These are phyloP conservation scores for Rosa hybrid DNA, from an alignment of 331 rosid species.

Conservation along the genomic window DNA sequence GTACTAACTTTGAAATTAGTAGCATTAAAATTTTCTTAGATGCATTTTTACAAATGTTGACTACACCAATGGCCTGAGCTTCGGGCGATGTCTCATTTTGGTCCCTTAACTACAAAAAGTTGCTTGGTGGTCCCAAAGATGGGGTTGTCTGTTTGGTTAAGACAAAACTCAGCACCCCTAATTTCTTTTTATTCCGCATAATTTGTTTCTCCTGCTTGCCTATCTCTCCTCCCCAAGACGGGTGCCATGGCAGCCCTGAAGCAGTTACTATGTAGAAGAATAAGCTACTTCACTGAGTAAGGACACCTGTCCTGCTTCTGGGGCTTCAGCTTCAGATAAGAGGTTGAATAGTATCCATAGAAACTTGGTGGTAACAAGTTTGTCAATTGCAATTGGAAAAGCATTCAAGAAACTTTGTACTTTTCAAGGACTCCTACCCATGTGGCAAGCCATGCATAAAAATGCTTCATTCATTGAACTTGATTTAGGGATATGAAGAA, in stretches of 20 bases:
- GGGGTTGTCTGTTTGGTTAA: neutral
- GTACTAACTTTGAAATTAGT: neutral
- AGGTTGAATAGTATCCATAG: neutral
- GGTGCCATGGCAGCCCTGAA: neutral
- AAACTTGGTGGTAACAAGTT: neutral
- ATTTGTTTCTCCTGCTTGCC: neutral
- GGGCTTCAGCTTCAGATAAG: neutral
- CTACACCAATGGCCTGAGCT: neutral
- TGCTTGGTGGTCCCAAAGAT: neutral
- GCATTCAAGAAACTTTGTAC: neutral
- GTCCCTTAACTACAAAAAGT: neutral
- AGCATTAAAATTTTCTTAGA: neutral
- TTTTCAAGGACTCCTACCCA: neutral
- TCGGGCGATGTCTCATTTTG: neutral
- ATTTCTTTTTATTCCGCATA: neutral
- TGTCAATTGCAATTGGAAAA: neutral
- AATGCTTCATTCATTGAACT: neutral
- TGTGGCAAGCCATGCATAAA: neutral
- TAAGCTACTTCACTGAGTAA: neutral
- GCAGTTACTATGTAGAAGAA: neutral
- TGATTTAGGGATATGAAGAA: neutral
- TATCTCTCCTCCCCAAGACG: neutral
- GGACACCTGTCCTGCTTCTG: neutral
- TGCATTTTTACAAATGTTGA: neutral
- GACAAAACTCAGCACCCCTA: neutral